These are phyloP conservation scores for Aspergillus sclerotioniger DNA, from an alignment of 495 filamentous ascomycete genomes.

Conservation along the genomic window DNA sequence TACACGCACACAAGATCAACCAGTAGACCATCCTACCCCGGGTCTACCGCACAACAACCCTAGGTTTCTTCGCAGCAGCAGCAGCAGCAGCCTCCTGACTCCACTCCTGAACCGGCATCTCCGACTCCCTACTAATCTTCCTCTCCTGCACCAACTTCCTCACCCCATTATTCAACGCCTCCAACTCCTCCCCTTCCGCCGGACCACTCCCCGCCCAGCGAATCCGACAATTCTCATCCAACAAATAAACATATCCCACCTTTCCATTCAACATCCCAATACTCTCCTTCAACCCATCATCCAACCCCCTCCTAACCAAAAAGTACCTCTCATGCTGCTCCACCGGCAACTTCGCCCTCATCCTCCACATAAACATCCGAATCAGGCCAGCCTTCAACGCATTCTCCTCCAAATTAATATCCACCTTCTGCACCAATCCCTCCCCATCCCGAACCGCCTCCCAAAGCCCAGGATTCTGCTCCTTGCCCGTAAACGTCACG, in stretches of 20 bases:
- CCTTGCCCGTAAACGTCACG: slow-evolving; percentile 61
- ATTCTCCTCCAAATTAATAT: slow-evolving; percentile 86
- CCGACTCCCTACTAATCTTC: slow-evolving; percentile 28
- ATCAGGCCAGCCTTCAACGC: slow-evolving; percentile 70
- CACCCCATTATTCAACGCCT: slow-evolving; percentile 66
- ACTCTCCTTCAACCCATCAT: slow-evolving; percentile 67
- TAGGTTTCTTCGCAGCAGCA: slow-evolving; percentile 15
- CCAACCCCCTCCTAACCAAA: slow-evolving; percentile 73
- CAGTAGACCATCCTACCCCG: slow-evolving; percentile 7
- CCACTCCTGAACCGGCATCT: slow-evolving; percentile 22
- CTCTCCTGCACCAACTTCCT: slow-evolving; percentile 65
- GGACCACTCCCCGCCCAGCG: slow-evolving; percentile 92
- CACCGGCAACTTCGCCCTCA: slow-evolving; percentile 55
- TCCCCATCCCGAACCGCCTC: slow-evolving; percentile 42
- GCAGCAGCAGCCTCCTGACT: too few relatives aligned
- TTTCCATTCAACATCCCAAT: slow-evolving; percentile 83
- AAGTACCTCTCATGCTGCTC: slow-evolving; percentile 76
- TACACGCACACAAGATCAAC: slow-evolving; percentile 18
- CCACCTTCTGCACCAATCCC: slow-evolving; percentile 63
- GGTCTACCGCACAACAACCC: slow-evolving; percentile 19
- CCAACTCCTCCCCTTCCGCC: slow-evolving; percentile 65
- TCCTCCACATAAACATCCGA: slow-evolving; percentile 60
- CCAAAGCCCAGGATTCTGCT: slow-evolving; percentile 64
- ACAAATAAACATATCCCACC: slow-evolving; percentile 91
- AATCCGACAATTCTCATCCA: slow-evolving; percentile 85